phyloP scores from a whole-genome alignment of 352 stramenopile species.

The Globisporangium viniferum region DNA sequence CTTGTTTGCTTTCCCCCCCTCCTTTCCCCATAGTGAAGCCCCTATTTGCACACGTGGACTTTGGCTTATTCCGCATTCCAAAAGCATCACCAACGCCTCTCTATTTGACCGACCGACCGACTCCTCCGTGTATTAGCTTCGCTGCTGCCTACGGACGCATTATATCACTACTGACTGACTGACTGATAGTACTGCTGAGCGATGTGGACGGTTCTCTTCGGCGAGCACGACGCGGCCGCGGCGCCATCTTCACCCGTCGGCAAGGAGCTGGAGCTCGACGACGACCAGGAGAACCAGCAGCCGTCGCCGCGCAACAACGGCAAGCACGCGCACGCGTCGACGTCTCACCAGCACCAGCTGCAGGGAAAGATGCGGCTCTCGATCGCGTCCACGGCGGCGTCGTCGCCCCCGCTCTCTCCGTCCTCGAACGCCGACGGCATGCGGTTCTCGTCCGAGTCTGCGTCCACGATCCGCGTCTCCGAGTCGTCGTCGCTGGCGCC shows the following conservation, averaged over 20 bases:
- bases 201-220: conserved; percentile 69
- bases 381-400: conserved; percentile 15
- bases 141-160: neutral
- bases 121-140: neutral
- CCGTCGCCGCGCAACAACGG: conserved; percentile 9
- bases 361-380: conserved; percentile 17
- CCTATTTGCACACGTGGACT: neutral
- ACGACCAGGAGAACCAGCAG: conserved; percentile 19
- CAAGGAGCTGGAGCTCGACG: conserved; percentile 13
- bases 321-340: neutral
- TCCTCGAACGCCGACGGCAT: conserved; percentile 4
- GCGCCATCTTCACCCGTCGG: conserved; percentile 10
- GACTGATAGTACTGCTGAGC: neutral
- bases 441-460: conserved; percentile 17
- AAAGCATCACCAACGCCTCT: neutral
- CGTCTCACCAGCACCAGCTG: neutral
- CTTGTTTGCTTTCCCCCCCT: neutral
- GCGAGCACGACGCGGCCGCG: conserved; percentile 35
- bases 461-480: conserved; percentile 8
- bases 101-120: neutral
- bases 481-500: conserved; percentile 14
- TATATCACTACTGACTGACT: neutral
- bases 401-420: conserved; percentile 18
- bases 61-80: neutral
- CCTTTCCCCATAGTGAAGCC: neutral